A percentile compares a stretch with the other conserved stretches of the same genome.
Conservation (phyloP, 495 filamentous ascomycete species). For the Penicillium angulare region DNA sequence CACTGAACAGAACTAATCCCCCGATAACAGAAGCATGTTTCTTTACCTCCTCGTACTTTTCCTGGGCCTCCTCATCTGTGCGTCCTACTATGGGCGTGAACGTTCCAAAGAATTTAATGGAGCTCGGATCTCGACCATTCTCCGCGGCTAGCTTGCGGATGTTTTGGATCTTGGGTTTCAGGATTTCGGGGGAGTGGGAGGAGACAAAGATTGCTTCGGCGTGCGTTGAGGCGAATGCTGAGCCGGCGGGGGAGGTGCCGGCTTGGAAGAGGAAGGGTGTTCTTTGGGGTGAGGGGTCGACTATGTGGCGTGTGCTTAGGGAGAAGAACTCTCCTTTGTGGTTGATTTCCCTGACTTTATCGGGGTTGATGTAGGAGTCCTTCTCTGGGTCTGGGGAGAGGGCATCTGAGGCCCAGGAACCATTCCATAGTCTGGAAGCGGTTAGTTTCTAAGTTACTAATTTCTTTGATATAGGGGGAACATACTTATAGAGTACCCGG, state of each 20-base stretch:
- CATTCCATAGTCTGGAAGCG: constrained; percentile 53
- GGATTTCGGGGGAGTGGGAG: constrained; percentile 48
- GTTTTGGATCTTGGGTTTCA: constrained; percentile 52
- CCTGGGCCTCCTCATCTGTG: constrained; percentile 56
- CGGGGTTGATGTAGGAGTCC: constrained; percentile 53
- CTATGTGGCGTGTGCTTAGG: constrained; percentile 50
- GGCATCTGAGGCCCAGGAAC: constrained; percentile 58
- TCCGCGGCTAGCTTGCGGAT: constrained; percentile 52
- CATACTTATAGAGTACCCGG: constrained; percentile 52
- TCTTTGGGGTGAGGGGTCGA: constrained; percentile 60
- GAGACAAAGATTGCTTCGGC: constrained; percentile 66
- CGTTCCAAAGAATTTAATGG: constrained; percentile 59
- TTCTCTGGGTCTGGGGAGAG: constrained; percentile 45
- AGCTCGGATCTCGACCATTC: constrained; percentile 51
- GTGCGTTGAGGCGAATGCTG: constrained; percentile 57
- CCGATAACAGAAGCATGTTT: constrained; percentile 53
- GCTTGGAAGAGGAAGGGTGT: constrained; percentile 66
- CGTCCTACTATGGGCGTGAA: constrained; percentile 56
- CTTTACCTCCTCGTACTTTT: constrained; percentile 50
- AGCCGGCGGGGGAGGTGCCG: constrained; percentile 57
- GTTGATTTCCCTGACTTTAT: constrained; percentile 57
- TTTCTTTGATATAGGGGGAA: neutral
- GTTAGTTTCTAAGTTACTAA: neutral
- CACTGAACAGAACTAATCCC: constrained; percentile 58
- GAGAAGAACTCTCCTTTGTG: constrained; percentile 59